Base-by-base conservation (phyloP, 2,329 filamentous ascomycete genomes). In the Hymenoscyphus scutula region DNA sequence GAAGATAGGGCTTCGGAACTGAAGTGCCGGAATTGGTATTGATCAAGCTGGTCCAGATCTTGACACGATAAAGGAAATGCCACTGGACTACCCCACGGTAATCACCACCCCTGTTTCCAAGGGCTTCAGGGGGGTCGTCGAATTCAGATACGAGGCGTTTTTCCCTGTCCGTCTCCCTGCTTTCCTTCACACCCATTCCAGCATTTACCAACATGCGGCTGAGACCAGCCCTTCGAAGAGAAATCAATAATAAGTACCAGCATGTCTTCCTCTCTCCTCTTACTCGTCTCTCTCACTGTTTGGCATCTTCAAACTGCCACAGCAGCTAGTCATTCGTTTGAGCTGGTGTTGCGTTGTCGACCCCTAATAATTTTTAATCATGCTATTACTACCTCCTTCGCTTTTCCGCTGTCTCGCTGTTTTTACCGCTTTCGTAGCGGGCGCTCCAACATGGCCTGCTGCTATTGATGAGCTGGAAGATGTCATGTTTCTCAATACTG, bases 391-490 rank as follows among this genome's bases (percentile, higher is more conserved):
- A 10, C 63, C 56, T 56, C 60, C 63, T 23, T 63, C 62, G 53
- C 56, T 67, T 10, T 55, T 69, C 27, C 57, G 54, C 48, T 61
- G 64, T 48, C 48, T 64, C 25, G 63, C 61, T n/a, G 34, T 66
- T 8, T 67, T 67, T 55, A 61, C 62, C 2, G 62, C 61, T 8
- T 27, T 65, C n/a, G 62, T 58, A 29, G 45, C 53, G 55, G 80
- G 83, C 27, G 80, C 82, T 66, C 82, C 82, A 34, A 88, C 84
- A 69, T 88, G 85, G 85, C 85, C 85, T 1, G 80, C 83, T 1
- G 69, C 78, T 13, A 79, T 79, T 19, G 85, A 88, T 68, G 84
- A 88, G 71, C 75, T 88, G 63, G 85, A 88, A 73, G 85, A 87
- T 72, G 82, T 87, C 66, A 83, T 88, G 77, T 85, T 81, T 69